Base-by-base conservation (phyloP, 2,329 filamentous ascomycete genomes). In the Rutstroemia sydowiana region DNA sequence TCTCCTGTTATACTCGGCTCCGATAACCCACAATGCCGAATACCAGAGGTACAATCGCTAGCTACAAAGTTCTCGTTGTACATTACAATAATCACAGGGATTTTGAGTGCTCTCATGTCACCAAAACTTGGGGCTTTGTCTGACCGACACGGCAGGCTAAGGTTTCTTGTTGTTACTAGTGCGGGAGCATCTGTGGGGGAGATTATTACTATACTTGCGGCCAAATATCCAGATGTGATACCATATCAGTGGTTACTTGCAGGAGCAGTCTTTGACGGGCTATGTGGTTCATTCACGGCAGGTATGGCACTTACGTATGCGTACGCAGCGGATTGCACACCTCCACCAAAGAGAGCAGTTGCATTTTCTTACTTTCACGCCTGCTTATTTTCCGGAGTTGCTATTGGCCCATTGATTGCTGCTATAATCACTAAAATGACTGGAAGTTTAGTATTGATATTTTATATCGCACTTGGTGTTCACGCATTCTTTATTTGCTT, bases 321-420 rank as follows among this genome's bases (percentile, higher is more conserved):
- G 0, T 98, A 97, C 68, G 85, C 87, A 11, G 84, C 88, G 37
- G 93, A 98, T 68, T 95, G 89, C 68, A 92, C 90, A 0, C 75
- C 86, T 3, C 87, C 90, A 0, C 85, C 87, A 28, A 81, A 81
- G 63, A 82, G 93, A 18, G 87, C 85, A 54, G 86, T 95, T 7
- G 81, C 84, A 4, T 93, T 97, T 67, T 91, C 89, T 6, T 92
- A 91, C 65, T 85, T 97, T 61, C 88, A 97, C 62, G 90, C 88
- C 10, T 90, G 85, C 59, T 74, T 98, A 8, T 97, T 95, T 68
- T 77, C 79, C 1, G 93, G 93, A n/a, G 81, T 97, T 42, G 92
- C 93, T 0, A 70, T 92, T 30, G 93, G 93, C 0, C 93, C 93
- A 7, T 75, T 95, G 2, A 64, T 95, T 20, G 85, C 90, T 0